Conservation (phyloP, 148 eudicot genomes). For the Persicaria maculosa region DNA sequence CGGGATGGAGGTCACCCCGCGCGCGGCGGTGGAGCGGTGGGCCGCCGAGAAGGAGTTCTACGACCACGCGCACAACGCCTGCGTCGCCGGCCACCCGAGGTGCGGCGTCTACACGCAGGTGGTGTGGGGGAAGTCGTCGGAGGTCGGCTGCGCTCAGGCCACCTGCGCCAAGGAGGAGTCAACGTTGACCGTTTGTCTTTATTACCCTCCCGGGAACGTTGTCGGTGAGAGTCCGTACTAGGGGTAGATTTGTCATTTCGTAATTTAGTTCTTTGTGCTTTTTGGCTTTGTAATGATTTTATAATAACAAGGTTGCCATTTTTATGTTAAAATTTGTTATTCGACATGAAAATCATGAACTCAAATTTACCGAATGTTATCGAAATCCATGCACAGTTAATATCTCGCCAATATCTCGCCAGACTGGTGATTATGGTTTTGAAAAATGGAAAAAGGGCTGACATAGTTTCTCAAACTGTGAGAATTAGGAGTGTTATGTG, state of each 20-base stretch:
- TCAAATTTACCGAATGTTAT: no score
- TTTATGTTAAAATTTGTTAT: no score
- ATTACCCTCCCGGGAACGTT: slow-evolving; percentile 76
- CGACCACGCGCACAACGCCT: slow-evolving; percentile 33
- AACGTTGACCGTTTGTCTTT: slow-evolving; percentile 53
- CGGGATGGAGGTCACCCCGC: slow-evolving; percentile 34
- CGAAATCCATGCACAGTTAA: no score
- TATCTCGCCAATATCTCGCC: no score
- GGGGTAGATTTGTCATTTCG: background rate
- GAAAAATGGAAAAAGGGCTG: no score
- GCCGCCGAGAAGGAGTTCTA: slow-evolving; percentile 58
- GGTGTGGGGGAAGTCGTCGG: slow-evolving; percentile 65
- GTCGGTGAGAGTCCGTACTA: slow-evolving; percentile 62
- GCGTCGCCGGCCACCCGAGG: slow-evolving; percentile 26
- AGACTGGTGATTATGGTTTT: no score
- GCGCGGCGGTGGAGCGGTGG: slow-evolving; percentile 53
- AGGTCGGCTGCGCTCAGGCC: slow-evolving; percentile 60
- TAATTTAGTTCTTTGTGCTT: background rate
- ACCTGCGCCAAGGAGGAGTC: slow-evolving; percentile 34
- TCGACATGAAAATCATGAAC: no score
- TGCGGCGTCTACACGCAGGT: slow-evolving; percentile 84
- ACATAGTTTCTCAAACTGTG: no score
- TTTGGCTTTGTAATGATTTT: background rate
- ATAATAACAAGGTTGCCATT: no score
- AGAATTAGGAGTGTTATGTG: no score